These are phyloP conservation scores for Tilletia caries DNA, from an alignment of 1,284 basidiomycete genomes.

Conservation along the genomic window DNA sequence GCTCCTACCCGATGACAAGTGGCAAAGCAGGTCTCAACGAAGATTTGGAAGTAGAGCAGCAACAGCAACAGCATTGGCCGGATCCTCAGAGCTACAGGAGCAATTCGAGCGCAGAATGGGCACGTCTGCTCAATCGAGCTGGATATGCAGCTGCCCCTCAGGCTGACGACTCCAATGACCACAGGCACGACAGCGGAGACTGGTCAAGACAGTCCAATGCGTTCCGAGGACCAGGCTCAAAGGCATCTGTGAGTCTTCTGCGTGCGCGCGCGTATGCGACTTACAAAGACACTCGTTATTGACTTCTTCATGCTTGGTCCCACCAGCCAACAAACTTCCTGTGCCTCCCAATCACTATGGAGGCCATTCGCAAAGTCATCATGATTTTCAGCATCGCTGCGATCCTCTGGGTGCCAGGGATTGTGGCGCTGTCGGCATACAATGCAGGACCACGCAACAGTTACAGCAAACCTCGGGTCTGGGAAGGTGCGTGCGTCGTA, in stretches of 20 bases:
- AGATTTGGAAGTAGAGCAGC: too few relatives aligned
- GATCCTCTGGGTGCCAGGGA: slow-evolving; percentile 59
- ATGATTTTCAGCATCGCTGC: slow-evolving; percentile 34
- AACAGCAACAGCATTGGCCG: neutral
- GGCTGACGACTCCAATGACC: neutral
- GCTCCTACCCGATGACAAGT: too few relatives aligned
- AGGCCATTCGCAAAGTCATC: slow-evolving; percentile 11
- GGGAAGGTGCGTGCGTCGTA: slow-evolving; percentile 43
- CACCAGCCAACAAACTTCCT: neutral
- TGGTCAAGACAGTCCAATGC: neutral
- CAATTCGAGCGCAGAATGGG: slow-evolving; percentile 6
- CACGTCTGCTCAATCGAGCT: neutral
- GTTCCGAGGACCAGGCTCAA: neutral
- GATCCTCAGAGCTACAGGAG: slow-evolving; percentile 1
- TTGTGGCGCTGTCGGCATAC: slow-evolving; percentile 65
- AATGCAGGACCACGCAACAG: slow-evolving; percentile 59
- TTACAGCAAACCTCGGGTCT: slow-evolving; percentile 57
- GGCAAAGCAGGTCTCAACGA: too few relatives aligned
- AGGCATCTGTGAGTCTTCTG: neutral
- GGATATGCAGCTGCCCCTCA: slow-evolving; percentile 4
- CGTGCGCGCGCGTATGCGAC: too few relatives aligned
- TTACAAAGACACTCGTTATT: neutral
- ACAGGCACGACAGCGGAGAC: neutral
- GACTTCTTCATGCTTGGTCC: neutral
- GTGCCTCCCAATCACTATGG: neutral